These are phyloP conservation scores for Tritrichomonas musculus DNA, from an alignment of 208 protist species.

Conservation along the genomic window DNA sequence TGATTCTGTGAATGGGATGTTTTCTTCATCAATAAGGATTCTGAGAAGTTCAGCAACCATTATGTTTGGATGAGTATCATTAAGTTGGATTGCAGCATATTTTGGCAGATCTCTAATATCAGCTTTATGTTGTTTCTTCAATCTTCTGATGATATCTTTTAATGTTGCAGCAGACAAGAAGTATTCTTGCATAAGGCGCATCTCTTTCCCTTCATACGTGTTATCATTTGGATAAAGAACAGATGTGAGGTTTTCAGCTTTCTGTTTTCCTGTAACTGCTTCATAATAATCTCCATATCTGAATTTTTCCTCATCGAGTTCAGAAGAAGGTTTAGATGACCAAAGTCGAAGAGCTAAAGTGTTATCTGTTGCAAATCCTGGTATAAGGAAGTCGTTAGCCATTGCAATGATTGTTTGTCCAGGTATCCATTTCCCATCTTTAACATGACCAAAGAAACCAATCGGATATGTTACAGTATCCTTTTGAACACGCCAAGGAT, in stretches of 20 bases:
- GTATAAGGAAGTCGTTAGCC: conserved; percentile 15
- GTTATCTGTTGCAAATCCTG: conserved; percentile 19
- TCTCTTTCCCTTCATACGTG: conserved; percentile 59
- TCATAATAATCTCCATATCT: conserved; percentile 16
- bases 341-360: background rate
- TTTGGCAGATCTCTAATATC: conserved; percentile 6
- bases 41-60: conserved; percentile 67
- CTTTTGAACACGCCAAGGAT: conserved; percentile 51
- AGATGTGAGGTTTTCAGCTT: background rate
- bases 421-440: background rate
- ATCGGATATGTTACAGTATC: background rate
- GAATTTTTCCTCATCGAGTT: conserved; percentile 31
- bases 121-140: background rate
- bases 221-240: conserved; percentile 34
- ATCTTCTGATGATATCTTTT: background rate
- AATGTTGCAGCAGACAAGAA: background rate
- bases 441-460: background rate
- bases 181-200: conserved; percentile 43
- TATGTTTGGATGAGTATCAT: conserved; percentile 75
- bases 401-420: background rate
- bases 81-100: conserved; percentile 65
- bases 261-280: background rate
- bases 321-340: background rate
- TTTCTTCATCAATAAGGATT: conserved; percentile 61
- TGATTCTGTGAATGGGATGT: conserved; percentile 34